A percentile compares a stretch with the other conserved stretches of the same genome.
Evolutionary conservation across 371 early-diverging fungal species (phyloP).

Genomic region (Mucor irregularis): DNA sequence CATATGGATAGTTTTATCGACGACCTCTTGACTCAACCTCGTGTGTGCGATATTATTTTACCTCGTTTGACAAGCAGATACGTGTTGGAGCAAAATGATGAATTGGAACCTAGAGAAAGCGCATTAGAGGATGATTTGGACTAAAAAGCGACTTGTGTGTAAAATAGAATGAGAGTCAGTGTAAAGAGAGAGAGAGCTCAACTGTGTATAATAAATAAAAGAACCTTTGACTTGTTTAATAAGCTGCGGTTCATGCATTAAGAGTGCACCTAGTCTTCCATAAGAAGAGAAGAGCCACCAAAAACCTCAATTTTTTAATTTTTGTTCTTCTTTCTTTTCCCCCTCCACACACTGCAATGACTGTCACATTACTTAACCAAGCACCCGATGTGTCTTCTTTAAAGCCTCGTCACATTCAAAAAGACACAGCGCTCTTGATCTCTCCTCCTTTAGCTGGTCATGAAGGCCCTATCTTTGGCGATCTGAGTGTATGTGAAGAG

Average conservation of each 20-base stretch:
- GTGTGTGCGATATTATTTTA: conserved; percentile 87
- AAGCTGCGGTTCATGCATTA: neutral
- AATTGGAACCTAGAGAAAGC: conserved; percentile 81
- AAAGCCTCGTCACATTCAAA: conserved; percentile 36
- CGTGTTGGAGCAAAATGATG: conserved; percentile 85
- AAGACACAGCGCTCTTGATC: conserved; percentile 31
- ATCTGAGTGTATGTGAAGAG: conserved; percentile 46
- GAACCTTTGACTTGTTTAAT: too few relatives aligned
- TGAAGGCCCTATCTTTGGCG: conserved; percentile 30
- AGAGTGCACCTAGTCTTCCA: neutral
- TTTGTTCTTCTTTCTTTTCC: neutral
- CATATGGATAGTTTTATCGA: conserved; percentile 94
- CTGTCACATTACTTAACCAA: conserved; percentile 41
- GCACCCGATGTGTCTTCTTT: conserved; percentile 34
- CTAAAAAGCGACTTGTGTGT: too few relatives aligned
- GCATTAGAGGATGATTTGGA: conserved; percentile 78
- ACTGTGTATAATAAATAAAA: too few relatives aligned
- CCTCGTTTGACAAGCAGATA: conserved; percentile 81
- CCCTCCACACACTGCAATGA: conserved; percentile 23
- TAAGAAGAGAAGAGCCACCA: too few relatives aligned
- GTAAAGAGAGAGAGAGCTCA: too few relatives aligned
- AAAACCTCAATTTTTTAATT: neutral
- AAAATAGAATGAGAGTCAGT: too few relatives aligned
- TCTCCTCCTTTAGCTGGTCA: conserved; percentile 44
- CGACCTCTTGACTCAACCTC: conserved; percentile 72